phyloP scores from a whole-genome alignment of 768 basidiomycete genomes.

The Phanerodontia chrysosporium region DNA sequence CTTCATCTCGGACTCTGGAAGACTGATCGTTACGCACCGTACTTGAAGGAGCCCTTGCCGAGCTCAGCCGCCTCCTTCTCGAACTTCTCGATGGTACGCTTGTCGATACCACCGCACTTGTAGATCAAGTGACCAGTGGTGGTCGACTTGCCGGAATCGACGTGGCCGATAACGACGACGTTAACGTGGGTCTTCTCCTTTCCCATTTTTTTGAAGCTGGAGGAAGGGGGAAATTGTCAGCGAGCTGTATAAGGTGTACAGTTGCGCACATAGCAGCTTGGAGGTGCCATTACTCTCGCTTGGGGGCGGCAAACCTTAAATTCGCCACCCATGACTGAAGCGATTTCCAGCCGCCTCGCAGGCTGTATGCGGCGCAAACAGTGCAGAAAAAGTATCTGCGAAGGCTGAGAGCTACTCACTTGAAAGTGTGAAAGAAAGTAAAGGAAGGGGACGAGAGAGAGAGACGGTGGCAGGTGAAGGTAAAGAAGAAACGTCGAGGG shows the following conservation, averaged over 20 bases:
- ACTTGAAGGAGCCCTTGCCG: conserved; percentile 98
- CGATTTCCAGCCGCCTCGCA: background rate
- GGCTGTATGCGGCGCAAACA: background rate
- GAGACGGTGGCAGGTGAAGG: conserved; percentile 33
- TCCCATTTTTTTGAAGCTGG: conserved; percentile 74
- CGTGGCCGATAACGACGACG: conserved; percentile 98
- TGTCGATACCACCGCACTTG: conserved; percentile 99
- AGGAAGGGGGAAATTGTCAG: conserved; percentile 24
- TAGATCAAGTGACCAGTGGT: conserved; percentile 99
- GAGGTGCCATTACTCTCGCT: background rate
- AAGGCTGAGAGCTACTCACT: conserved; percentile 5
- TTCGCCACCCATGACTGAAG: background rate
- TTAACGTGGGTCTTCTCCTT: conserved; percentile 96
- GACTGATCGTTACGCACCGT: conserved; percentile 55
- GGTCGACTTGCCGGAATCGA: conserved; percentile 99
- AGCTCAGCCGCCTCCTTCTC: conserved; percentile 99
- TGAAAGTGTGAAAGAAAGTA: conserved; percentile 16
- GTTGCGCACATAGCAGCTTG: background rate
- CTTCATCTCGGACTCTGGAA: conserved; percentile 13
- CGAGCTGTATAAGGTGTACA: background rate
- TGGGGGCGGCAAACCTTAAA: background rate
- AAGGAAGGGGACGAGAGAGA: conserved; percentile 22
- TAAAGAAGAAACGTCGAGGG: conserved; percentile 28
- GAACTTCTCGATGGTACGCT: conserved; percentile 99
- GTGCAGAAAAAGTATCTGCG: background rate